These are phyloP conservation scores for Arxiozyma heterogenica DNA, from an alignment of 1,139 yeast genomes.

Conservation along the genomic window DNA sequence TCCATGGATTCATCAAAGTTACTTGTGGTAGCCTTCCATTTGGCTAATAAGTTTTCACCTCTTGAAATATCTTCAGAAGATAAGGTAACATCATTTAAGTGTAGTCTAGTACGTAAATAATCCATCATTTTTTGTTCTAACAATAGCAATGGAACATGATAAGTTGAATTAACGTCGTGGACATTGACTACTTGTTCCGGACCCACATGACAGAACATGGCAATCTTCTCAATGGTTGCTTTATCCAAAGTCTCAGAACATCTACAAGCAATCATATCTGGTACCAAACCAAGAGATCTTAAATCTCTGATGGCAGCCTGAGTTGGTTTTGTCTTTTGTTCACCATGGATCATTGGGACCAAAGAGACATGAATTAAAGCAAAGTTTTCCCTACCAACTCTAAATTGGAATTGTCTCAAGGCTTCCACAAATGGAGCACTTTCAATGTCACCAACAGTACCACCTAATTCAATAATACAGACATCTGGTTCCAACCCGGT, in stretches of 20 bases:
- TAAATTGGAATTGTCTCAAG: conserved; percentile 93
- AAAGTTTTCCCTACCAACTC: conserved; percentile 89
- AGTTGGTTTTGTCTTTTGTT: conserved; percentile 97
- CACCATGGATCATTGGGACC: conserved; percentile 96
- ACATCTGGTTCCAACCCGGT: conserved; percentile 84
- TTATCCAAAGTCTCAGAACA: conserved; percentile 76
- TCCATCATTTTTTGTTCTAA: conserved; percentile 80
- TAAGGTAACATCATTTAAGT: conserved; percentile 44
- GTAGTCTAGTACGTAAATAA: conserved; percentile 61
- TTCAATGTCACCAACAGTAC: conserved; percentile 98
- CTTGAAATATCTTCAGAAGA: conserved; percentile 45
- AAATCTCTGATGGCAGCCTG: conserved; percentile 97
- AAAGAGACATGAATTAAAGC: conserved; percentile 93
- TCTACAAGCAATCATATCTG: conserved; percentile 97
- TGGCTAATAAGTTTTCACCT: conserved; percentile 62
- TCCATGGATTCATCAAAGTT: conserved; percentile 76
- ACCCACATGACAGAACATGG: conserved; percentile 99
- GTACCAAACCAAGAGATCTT: conserved; percentile 87
- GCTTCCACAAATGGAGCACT: conserved; percentile 99
- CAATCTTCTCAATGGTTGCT: conserved; percentile 85
- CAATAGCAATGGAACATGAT: conserved; percentile 89
- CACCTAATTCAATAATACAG: conserved; percentile 95
- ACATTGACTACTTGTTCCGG: conserved; percentile 95
- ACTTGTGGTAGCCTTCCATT: conserved; percentile 74
- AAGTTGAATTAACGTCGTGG: conserved; percentile 93